Conservation (phyloP, 768 basidiomycete genomes). For the Russula griseocarnosa region DNA sequence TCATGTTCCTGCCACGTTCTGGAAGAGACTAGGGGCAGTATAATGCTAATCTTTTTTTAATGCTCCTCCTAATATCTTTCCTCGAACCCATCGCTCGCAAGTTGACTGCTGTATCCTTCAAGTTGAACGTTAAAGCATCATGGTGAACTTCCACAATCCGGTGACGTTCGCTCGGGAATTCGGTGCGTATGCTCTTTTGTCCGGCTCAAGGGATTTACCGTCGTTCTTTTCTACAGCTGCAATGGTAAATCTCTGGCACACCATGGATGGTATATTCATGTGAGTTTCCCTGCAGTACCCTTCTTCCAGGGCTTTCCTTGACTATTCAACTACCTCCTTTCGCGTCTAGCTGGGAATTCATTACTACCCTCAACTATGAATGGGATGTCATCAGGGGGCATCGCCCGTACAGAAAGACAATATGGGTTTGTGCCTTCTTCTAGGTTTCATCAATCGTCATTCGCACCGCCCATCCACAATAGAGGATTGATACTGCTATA, state of each 20-base stretch:
- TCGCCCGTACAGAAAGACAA: not conserved
- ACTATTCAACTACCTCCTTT: no score
- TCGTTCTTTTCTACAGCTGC: not conserved
- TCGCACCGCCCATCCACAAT: no score
- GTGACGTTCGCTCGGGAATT: not conserved
- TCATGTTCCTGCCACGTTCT: no score
- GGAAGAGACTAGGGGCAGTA: no score
- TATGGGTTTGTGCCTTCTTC: conserved; percentile 5
- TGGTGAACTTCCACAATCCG: no score
- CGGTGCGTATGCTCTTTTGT: not conserved
- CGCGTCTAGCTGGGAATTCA: conserved; percentile 1
- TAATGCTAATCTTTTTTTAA: no score
- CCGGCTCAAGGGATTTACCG: not conserved
- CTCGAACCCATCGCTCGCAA: no score
- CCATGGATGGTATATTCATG: not conserved
- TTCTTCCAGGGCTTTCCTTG: no score
- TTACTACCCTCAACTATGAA: conserved; percentile 2
- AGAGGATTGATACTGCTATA: not conserved
- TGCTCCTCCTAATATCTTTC: no score
- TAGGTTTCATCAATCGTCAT: no score
- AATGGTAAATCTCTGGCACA: not conserved
- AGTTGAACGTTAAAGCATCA: no score
- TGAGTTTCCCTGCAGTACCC: not conserved
- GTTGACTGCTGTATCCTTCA: no score
- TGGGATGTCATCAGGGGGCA: not conserved